Evolutionary conservation across 768 basidiomycete species (phyloP).

Genomic region (Myochromella boudieri): DNA sequence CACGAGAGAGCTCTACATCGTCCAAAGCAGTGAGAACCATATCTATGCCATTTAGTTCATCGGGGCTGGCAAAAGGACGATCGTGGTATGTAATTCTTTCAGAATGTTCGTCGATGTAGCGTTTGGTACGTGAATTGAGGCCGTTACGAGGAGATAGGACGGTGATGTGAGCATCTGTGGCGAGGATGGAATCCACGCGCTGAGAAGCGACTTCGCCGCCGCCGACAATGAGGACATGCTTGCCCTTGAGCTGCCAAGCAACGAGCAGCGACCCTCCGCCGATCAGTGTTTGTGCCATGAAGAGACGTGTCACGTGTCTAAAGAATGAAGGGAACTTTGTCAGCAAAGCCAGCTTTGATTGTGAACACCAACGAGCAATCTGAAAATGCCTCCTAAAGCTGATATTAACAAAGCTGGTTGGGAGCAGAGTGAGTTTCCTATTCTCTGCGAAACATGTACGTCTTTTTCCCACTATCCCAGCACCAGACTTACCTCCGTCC

Average conservation of each 20-base stretch:
- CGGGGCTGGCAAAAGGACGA: conserved; percentile 60
- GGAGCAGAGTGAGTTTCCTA: conserved; percentile 93
- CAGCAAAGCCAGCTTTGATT: conserved; percentile 10
- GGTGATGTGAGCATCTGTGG: conserved; percentile 74
- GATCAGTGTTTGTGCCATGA: conserved; percentile 17
- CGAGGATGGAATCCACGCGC: conserved; percentile 83
- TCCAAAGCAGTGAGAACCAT: conserved; percentile 96
- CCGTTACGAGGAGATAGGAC: conserved; percentile 72
- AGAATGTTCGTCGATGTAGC: conserved; percentile 46
- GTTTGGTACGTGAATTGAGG: conserved; percentile 59
- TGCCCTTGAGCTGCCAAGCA: conserved; percentile 89
- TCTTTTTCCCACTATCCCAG: conserved; percentile 10
- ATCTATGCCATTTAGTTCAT: conserved; percentile 69
- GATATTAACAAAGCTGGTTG: conserved; percentile 94
- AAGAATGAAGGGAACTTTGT: conserved; percentile 7
- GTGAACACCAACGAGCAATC: conserved; percentile 10
- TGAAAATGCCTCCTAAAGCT: conserved; percentile 73
- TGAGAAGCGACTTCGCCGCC: conserved; percentile 92
- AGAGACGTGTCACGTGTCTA: background rate
- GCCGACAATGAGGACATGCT: conserved; percentile 87
- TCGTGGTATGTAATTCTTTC: conserved; percentile 69
- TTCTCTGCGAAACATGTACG: conserved; percentile 91
- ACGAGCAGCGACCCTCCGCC: conserved; percentile 80
- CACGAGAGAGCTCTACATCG: conserved; percentile 66
- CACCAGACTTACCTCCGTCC: conserved; percentile 6